phyloP scores from a whole-genome alignment of 352 stramenopile species.

The Phytophthora citrophthora region DNA sequence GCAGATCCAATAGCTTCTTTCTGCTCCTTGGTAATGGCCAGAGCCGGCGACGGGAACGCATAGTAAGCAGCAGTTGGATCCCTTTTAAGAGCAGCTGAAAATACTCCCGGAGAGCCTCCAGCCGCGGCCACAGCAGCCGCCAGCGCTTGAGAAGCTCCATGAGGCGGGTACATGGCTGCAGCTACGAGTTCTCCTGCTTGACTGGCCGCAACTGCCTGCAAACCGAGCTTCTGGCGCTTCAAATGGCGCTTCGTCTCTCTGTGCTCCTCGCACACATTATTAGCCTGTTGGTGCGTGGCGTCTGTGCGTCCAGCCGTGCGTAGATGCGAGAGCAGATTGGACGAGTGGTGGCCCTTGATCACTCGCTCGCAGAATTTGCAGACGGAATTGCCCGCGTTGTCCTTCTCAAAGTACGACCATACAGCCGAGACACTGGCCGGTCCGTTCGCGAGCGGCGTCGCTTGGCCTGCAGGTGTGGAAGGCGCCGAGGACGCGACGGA shows the following conservation, averaged over 20 bases:
- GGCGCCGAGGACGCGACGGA: conserved; percentile 10
- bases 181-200: conserved; percentile 43
- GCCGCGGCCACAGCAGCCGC: conserved; percentile 51
- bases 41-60: conserved; percentile 17
- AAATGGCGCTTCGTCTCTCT: conserved; percentile 80
- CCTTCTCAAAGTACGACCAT: conserved; percentile 88
- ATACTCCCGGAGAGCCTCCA: conserved; percentile 35
- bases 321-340: conserved; percentile 81
- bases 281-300: conserved; percentile 72
- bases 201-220: conserved; percentile 29
- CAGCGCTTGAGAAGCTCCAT: conserved; percentile 41
- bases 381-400: conserved; percentile 74
- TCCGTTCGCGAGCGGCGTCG: conserved; percentile 17
- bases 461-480: conserved; percentile 9
- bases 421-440: conserved; percentile 77
- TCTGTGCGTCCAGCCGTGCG: conserved; percentile 78
- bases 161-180: conserved; percentile 46
- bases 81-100: conserved; percentile 38
- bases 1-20: conserved; percentile 24
- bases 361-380: conserved; percentile 88
- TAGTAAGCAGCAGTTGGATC: conserved; percentile 27
- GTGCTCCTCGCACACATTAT: conserved; percentile 79
- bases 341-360: conserved; percentile 88
- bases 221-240: conserved; percentile 77
- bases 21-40: conserved; percentile 55